phyloP scores from a whole-genome alignment of 768 basidiomycete genomes.

The Hygrophorus pudorinus region DNA sequence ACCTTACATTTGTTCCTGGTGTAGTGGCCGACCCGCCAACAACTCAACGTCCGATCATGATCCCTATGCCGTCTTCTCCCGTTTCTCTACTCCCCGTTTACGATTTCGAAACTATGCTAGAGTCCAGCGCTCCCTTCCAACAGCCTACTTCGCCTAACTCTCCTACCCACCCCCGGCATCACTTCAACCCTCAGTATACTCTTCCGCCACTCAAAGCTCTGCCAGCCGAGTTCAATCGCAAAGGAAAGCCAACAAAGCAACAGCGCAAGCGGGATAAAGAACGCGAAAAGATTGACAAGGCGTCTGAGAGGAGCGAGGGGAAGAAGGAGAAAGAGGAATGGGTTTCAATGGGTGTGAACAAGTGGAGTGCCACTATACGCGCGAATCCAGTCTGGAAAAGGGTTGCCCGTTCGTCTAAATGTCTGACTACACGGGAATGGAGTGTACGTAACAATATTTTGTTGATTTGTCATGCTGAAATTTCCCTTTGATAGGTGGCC shows the following conservation, averaged over 20 bases:
- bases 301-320: slow-evolving; percentile 25
- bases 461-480: neutral
- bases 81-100: slow-evolving; percentile 19
- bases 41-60: slow-evolving; percentile 9
- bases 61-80: slow-evolving; percentile 28
- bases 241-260: slow-evolving; percentile 33
- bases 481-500: slow-evolving; percentile 46
- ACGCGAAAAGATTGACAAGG: slow-evolving; percentile 30
- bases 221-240: slow-evolving; percentile 40
- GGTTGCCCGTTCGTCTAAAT: slow-evolving; percentile 64
- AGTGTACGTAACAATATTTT: slow-evolving; percentile 39
- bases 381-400: slow-evolving; percentile 71
- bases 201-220: slow-evolving; percentile 40
- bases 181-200: slow-evolving; percentile 31
- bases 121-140: slow-evolving; percentile 8
- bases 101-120: slow-evolving; percentile 17
- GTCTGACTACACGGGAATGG: slow-evolving; percentile 75
- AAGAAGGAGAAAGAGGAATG: slow-evolving; percentile 46
- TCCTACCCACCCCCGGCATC: slow-evolving; percentile 13
- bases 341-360: slow-evolving; percentile 51
- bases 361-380: slow-evolving; percentile 65
- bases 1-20: neutral
- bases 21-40: neutral
- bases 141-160: slow-evolving; percentile 6
- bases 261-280: slow-evolving; percentile 43